Conservation (phyloP, 192 early-diverging fungal genomes). For the Linnemannia elongata region DNA sequence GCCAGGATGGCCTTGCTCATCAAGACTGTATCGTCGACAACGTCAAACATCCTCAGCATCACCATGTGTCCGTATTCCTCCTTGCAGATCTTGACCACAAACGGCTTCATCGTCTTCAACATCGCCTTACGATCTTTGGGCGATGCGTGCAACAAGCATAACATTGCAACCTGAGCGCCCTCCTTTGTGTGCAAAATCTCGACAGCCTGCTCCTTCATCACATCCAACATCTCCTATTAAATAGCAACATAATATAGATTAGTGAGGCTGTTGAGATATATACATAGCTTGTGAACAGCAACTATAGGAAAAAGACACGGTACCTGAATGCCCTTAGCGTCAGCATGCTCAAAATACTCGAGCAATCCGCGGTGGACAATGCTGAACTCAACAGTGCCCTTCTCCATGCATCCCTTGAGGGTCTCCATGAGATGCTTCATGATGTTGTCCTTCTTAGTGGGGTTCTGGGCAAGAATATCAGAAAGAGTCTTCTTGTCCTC, state of each 20-base stretch:
- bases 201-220: constrained; percentile 85
- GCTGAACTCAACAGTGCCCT: constrained; percentile 80
- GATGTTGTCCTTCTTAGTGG: constrained; percentile 78
- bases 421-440: constrained; percentile 78
- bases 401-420: constrained; percentile 83
- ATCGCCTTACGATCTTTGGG: constrained; percentile 95
- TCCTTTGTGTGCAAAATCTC: constrained; percentile 95
- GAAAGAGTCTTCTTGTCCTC: constrained; percentile 65
- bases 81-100: constrained; percentile 80
- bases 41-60: constrained; percentile 85
- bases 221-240: constrained; percentile 73
- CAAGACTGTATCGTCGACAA: constrained; percentile 94
- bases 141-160: constrained; percentile 81
- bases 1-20: constrained; percentile 81
- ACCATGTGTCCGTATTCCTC: constrained; percentile 95
- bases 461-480: constrained; percentile 71
- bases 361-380: constrained; percentile 90
- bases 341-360: constrained; percentile 83
- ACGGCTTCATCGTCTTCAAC: constrained; percentile 87
- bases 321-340: constrained; percentile 70
- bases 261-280: not conserved
- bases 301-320: not conserved
- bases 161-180: constrained; percentile 88
- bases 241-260: not conserved
- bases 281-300: not conserved